phyloP scores from a whole-genome alignment of 1,139 yeast genomes.

The Suhomyces atakaporum region DNA sequence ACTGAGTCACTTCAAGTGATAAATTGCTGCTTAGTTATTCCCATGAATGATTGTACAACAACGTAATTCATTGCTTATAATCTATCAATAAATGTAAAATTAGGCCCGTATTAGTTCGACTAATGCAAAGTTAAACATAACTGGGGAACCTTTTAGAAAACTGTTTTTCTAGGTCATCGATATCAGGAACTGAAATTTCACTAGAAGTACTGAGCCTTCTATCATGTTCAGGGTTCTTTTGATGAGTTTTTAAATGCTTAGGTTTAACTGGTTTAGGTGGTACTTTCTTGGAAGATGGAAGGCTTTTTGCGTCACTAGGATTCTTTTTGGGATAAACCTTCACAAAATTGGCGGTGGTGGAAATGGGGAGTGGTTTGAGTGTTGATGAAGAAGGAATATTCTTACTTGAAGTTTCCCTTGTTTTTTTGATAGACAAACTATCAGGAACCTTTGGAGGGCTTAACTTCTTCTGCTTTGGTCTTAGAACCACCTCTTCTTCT shows the following conservation, averaged over 20 bases:
- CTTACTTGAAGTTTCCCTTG: background rate
- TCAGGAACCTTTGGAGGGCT: slow-evolving; percentile 38
- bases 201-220: slow-evolving; percentile 42
- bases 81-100: slow-evolving; percentile 8
- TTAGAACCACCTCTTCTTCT: slow-evolving; percentile 5
- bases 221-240: slow-evolving; percentile 10
- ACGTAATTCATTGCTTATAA: slow-evolving; percentile 1
- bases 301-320: too few species aligned
- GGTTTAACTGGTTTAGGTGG: slow-evolving; percentile 71
- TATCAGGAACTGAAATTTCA: slow-evolving; percentile 51
- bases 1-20: too few species aligned
- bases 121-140: slow-evolving; percentile 34
- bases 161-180: slow-evolving; percentile 56
- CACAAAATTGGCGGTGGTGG: too few species aligned
- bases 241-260: slow-evolving; percentile 43
- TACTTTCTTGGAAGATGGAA: slow-evolving; percentile 40
- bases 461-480: slow-evolving; percentile 15
- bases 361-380: too few species aligned
- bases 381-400: background rate
- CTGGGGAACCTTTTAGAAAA: slow-evolving; percentile 59
- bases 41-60: too few species aligned
- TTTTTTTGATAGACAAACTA: slow-evolving; percentile 25
- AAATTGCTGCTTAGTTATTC: too few species aligned
- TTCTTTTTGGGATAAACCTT: too few species aligned
- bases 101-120: background rate